Evolutionary conservation across 1,284 basidiomycete species (phyloP).

Genomic region (Pyrrhoderma noxium): DNA sequence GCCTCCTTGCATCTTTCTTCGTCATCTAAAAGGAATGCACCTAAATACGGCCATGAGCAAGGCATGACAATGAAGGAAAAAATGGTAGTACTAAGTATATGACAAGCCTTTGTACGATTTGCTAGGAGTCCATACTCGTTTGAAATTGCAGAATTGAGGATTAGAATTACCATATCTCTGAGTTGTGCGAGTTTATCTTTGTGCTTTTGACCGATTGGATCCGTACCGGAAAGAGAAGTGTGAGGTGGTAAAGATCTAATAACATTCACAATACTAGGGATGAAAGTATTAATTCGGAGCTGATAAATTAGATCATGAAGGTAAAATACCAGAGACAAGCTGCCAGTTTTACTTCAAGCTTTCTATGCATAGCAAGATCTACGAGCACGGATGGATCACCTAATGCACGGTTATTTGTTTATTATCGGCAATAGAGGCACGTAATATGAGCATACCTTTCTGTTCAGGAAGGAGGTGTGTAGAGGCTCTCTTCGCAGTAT

Average conservation of each 20-base stretch:
- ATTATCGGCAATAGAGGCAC: background rate
- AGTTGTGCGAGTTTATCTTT: too few relatives aligned
- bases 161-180: too few relatives aligned
- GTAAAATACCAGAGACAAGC: constrained; percentile 55
- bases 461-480: constrained; percentile 34
- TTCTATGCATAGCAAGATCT: constrained; percentile 46
- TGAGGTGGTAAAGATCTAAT: constrained; percentile 52
- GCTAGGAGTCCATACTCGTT: constrained; percentile 34
- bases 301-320: background rate
- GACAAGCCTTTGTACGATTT: constrained; percentile 56
- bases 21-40: constrained; percentile 66
- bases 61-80: background rate
- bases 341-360: constrained; percentile 53
- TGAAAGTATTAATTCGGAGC: constrained; percentile 1
- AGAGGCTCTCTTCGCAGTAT: constrained; percentile 43
- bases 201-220: too few relatives aligned
- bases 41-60: constrained; percentile 33
- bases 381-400: constrained; percentile 32
- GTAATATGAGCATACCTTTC: constrained; percentile 32
- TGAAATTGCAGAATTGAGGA: constrained; percentile 46
- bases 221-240: constrained; percentile 32
- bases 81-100: constrained; percentile 50
- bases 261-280: constrained; percentile 48
- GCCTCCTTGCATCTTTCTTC: constrained; percentile 56
- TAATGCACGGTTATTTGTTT: background rate